Percentiles rank a stretch among this genome's conserved stretches.
Evolutionary conservation across 192 early-diverging fungal genomes (phyloP).

Genomic region (Umbelopsis isabellina): DNA sequence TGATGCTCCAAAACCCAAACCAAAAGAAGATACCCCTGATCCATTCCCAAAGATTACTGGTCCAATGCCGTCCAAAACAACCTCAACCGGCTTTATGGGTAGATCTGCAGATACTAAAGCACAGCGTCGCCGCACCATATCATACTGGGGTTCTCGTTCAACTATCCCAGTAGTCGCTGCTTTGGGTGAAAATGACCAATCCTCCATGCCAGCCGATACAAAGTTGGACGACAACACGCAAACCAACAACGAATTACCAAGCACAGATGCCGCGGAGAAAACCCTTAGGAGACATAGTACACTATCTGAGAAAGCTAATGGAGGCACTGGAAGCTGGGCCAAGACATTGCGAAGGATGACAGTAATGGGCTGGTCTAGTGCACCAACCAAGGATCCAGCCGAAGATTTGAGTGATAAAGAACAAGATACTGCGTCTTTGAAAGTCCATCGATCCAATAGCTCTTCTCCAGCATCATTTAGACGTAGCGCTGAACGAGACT

Average conservation of each 20-base stretch:
- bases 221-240: background rate
- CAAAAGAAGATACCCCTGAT: conserved; percentile 2
- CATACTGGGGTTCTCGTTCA: conserved; percentile 39
- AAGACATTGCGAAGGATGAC: conserved; percentile 36
- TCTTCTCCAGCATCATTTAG: conserved; percentile 9
- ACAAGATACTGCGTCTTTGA: background rate
- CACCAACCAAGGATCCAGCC: background rate
- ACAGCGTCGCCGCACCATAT: conserved; percentile 41
- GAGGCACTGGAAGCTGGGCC: conserved; percentile 34
- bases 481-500: conserved; percentile 19
- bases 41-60: background rate
- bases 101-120: conserved; percentile 8
- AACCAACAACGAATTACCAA: background rate
- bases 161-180: conserved; percentile 10
- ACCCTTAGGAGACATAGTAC: conserved; percentile 13
- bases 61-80: conserved; percentile 29
- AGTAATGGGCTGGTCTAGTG: conserved; percentile 36
- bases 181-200: background rate
- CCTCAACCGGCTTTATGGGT: conserved; percentile 18
- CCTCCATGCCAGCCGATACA: background rate
- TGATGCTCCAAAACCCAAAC: conserved; percentile 39
- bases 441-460: background rate
- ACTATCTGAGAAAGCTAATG: conserved; percentile 9
- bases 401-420: conserved; percentile 1
- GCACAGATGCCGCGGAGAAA: background rate